Evolutionary conservation across 2,329 filamentous ascomycete genomes (phyloP).

Genomic region (Cladosporium sphaerospermum): DNA sequence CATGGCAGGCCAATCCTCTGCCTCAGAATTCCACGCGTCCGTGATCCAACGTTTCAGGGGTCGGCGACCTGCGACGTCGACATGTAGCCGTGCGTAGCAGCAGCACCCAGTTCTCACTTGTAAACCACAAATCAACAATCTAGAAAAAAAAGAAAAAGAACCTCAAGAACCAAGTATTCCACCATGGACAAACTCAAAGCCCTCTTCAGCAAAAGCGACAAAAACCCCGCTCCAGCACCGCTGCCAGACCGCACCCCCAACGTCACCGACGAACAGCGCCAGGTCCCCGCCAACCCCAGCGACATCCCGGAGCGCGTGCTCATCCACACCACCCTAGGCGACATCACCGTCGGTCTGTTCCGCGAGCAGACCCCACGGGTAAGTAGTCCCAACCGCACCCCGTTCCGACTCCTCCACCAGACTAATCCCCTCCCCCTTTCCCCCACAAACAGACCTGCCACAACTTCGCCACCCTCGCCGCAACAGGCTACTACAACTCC

Average conservation of each 20-base stretch:
- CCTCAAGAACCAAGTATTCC: not conserved
- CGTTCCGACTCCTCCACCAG: not conserved
- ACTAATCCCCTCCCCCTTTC: not conserved
- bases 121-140: not conserved
- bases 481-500: constrained; percentile 79
- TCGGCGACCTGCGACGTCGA: not conserved
- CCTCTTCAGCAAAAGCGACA: constrained; percentile 3
- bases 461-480: constrained; percentile 85
- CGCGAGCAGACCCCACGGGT: constrained; percentile 28
- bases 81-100: not conserved
- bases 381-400: constrained; percentile 1
- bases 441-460: constrained; percentile 66
- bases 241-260: constrained; percentile 3
- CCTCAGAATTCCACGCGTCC: too few species aligned
- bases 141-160: not conserved
- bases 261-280: not conserved
- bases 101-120: too few species aligned
- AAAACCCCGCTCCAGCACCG: not conserved
- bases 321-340: constrained; percentile 30
- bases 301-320: constrained; percentile 24
- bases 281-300: constrained; percentile 7
- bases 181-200: constrained; percentile 8
- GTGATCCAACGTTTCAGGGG: not conserved
- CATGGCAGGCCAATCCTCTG: too few species aligned
- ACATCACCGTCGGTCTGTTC: constrained; percentile 30